These are phyloP conservation scores for Dactylella cylindrospora DNA, from an alignment of 2,329 filamentous ascomycete species.

Conservation along the genomic window DNA sequence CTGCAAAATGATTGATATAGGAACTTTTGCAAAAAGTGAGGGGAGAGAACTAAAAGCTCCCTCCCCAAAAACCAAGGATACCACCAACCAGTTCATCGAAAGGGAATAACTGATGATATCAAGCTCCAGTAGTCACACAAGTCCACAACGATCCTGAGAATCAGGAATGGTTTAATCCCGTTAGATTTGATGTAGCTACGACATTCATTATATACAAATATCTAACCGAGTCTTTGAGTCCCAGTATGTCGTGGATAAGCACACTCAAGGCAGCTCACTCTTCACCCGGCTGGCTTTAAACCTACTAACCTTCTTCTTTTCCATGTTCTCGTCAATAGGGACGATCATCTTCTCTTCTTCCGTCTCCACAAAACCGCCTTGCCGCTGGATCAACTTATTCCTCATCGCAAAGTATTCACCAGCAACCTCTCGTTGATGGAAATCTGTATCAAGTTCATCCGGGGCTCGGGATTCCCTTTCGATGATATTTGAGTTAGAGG, in stretches of 20 bases:
- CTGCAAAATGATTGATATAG: slow-evolving; percentile 15
- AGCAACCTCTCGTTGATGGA: slow-evolving; percentile 75
- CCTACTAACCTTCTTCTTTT: slow-evolving; percentile 66
- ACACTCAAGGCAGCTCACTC: slow-evolving; percentile 16
- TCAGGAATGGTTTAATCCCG: background rate
- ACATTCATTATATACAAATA: background rate
- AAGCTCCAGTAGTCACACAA: too few relatives aligned
- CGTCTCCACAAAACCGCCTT: slow-evolving; percentile 77
- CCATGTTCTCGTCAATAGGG: slow-evolving; percentile 68
- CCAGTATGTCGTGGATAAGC: background rate
- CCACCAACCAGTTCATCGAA: slow-evolving; percentile 17
- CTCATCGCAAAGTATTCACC: slow-evolving; percentile 80
- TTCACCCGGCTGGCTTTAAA: slow-evolving; percentile 70
- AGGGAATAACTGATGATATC: slow-evolving; percentile 5
- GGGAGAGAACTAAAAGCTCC: background rate
- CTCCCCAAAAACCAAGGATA: slow-evolving; percentile 5
- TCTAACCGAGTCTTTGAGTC: too few relatives aligned
- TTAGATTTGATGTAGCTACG: background rate
- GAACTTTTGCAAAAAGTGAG: slow-evolving; percentile 15
- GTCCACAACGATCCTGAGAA: too few relatives aligned
- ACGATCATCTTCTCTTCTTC: slow-evolving; percentile 67
- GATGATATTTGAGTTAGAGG: slow-evolving; percentile 52
- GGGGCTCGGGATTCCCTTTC: slow-evolving; percentile 60
- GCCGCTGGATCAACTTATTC: slow-evolving; percentile 76
- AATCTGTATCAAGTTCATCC: slow-evolving; percentile 70